These are phyloP conservation scores for Macrophomina phaseolina DNA, from an alignment of 2,329 filamentous ascomycete species.

Conservation along the genomic window DNA sequence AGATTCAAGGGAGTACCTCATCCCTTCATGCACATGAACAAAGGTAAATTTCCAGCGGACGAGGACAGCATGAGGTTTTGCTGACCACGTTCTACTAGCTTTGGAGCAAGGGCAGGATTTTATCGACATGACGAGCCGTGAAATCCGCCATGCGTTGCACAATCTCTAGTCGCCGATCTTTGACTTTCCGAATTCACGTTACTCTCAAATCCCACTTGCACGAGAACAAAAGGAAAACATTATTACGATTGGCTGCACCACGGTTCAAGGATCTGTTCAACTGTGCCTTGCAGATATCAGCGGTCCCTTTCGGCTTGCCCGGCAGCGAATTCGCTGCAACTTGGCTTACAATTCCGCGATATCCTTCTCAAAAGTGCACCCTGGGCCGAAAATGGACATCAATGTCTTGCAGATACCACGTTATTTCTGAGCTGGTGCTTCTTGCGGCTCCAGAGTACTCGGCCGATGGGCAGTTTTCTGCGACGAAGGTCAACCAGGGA, in stretches of 20 bases:
- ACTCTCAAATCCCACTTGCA: background rate
- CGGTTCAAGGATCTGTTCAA: background rate
- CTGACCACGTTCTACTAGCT: background rate
- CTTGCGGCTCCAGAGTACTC: too few species aligned
- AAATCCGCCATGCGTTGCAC: slow-evolving; percentile 2
- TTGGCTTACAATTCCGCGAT: too few species aligned
- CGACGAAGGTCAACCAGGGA: too few species aligned
- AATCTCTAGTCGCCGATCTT: background rate
- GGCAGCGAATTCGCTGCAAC: too few species aligned
- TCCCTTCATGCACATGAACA: slow-evolving; percentile 17
- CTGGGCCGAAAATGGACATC: too few species aligned
- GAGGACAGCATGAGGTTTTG: background rate
- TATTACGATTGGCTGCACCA: background rate
- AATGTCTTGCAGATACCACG: too few species aligned
- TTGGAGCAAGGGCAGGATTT: background rate
- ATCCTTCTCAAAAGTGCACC: too few species aligned
- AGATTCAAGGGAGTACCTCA: slow-evolving; percentile 6
- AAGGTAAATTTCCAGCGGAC: background rate
- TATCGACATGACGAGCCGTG: background rate
- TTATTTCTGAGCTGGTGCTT: too few species aligned
- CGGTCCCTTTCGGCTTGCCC: too few species aligned
- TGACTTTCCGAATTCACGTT: background rate
- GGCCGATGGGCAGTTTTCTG: too few species aligned
- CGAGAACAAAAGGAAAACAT: background rate
- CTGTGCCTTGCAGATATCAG: too few species aligned